Evolutionary conservation across 306 rosid genomes (phyloP).

Genomic region (Quercus suber): DNA sequence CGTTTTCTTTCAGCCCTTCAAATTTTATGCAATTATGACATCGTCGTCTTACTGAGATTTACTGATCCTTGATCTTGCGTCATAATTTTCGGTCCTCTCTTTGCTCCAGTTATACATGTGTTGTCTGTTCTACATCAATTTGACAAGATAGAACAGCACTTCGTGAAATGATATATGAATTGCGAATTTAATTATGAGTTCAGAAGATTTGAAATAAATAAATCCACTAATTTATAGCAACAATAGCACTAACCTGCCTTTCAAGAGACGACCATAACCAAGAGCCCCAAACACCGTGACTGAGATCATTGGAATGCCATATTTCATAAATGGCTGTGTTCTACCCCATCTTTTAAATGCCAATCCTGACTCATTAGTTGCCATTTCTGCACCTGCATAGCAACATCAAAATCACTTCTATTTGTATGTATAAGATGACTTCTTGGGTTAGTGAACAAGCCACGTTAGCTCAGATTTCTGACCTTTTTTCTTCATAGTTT

Average conservation of each 20-base stretch:
- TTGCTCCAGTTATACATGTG: too few species aligned
- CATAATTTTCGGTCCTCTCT: too few species aligned
- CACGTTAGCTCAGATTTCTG: too few species aligned
- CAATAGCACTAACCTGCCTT: slow-evolving; percentile 63
- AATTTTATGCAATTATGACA: too few species aligned
- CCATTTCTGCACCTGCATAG: slow-evolving; percentile 15
- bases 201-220: not conserved
- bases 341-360: slow-evolving; percentile 76
- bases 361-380: slow-evolving; percentile 23
- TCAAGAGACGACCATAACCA: slow-evolving; percentile 85
- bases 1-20: too few species aligned
- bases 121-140: not conserved
- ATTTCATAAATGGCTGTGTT: slow-evolving; percentile 68
- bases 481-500: too few species aligned
- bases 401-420: not conserved
- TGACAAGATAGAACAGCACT: not conserved
- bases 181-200: not conserved
- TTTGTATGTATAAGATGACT: too few species aligned
- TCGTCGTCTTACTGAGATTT: too few species aligned
- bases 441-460: too few species aligned
- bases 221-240: not conserved
- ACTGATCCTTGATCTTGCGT: too few species aligned
- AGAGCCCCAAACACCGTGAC: slow-evolving; percentile 74
- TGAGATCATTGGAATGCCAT: slow-evolving; percentile 91
- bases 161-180: not conserved